A percentile compares a stretch with the other conserved stretches of the same genome.
phyloP scores from a whole-genome alignment of 2,329 filamentous ascomycete genomes.

The Penicillium aurantiogriseum region DNA sequence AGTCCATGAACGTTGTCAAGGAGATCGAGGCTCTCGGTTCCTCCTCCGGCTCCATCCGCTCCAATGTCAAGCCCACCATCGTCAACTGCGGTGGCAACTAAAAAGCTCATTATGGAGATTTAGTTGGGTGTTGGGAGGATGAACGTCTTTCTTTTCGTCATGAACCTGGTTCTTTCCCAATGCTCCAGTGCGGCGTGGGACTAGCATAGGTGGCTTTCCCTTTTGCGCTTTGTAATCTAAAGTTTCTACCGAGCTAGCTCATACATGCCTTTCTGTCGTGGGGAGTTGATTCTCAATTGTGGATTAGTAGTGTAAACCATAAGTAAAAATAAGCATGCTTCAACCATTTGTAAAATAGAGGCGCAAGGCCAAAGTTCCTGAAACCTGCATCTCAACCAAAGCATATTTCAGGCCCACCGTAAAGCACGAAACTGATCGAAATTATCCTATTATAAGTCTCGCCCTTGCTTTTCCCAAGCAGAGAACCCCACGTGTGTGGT shows the following conservation, averaged over 20 bases:
- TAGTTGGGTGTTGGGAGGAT: slow-evolving; percentile 8
- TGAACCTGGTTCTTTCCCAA: neutral
- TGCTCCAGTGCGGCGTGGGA: slow-evolving; percentile 2
- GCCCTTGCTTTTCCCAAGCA: neutral
- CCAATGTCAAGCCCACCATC: slow-evolving; percentile 57
- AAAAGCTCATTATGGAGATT: slow-evolving; percentile 22
- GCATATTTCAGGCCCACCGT: neutral
- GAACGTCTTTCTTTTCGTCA: slow-evolving; percentile 9
- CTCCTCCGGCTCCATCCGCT: slow-evolving; percentile 52
- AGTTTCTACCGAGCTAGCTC: slow-evolving; percentile 23
- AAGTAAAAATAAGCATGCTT: neutral
- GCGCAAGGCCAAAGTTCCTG: neutral
- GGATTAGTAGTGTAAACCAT: neutral
- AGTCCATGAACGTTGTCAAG: slow-evolving; percentile 56
- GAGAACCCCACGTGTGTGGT: neutral
- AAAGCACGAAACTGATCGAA: neutral
- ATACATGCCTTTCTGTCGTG: slow-evolving; percentile 5
- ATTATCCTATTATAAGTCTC: neutral
- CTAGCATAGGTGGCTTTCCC: slow-evolving; percentile 10
- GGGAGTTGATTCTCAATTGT: neutral
- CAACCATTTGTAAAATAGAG: neutral
- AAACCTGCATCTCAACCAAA: neutral
- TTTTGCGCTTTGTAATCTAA: slow-evolving; percentile 29
- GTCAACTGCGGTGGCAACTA: slow-evolving; percentile 50
- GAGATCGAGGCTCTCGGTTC: slow-evolving; percentile 60